A percentile compares a stretch with the other conserved stretches of the same genome.
These are phyloP conservation scores for Agrostemma githago DNA, from an alignment of 148 eudicot species.

Conservation along the genomic window DNA sequence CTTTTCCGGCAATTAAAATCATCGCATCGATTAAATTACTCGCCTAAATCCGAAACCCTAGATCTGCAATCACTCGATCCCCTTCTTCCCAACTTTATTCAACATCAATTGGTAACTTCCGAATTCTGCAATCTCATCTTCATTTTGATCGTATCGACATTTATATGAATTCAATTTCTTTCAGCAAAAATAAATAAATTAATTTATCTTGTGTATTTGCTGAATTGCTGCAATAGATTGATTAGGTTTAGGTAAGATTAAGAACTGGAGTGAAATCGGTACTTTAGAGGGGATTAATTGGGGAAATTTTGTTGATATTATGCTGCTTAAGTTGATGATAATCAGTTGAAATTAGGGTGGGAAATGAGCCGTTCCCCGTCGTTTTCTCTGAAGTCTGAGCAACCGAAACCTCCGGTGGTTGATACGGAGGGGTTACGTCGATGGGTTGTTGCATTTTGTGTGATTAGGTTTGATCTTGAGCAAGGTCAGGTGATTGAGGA, in stretches of 20 bases:
- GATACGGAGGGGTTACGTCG: constrained; percentile 51
- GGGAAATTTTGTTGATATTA: background rate
- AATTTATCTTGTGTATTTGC: too few relatives aligned
- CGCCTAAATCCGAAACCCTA: background rate
- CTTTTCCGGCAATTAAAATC: background rate
- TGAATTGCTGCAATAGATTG: background rate
- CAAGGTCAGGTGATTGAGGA: constrained; percentile 94
- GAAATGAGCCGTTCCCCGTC: constrained; percentile 16
- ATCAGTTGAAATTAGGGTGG: background rate
- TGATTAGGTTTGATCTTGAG: constrained; percentile 91
- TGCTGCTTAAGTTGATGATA: background rate
- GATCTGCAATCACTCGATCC: background rate
- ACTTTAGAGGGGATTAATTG: background rate
- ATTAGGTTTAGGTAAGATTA: background rate
- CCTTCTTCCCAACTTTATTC: background rate
- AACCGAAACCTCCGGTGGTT: constrained; percentile 36
- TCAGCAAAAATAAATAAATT: background rate
- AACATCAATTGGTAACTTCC: background rate
- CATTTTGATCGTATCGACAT: background rate
- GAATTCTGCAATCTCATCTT: background rate
- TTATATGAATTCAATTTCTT: too few relatives aligned
- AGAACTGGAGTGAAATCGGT: background rate
- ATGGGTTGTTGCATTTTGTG: constrained; percentile 85
- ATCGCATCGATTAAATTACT: background rate
- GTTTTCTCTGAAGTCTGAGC: constrained; percentile 21